Evolutionary conservation across 306 rosid species (phyloP).

Genomic region (Sechiopsis laciniata): DNA sequence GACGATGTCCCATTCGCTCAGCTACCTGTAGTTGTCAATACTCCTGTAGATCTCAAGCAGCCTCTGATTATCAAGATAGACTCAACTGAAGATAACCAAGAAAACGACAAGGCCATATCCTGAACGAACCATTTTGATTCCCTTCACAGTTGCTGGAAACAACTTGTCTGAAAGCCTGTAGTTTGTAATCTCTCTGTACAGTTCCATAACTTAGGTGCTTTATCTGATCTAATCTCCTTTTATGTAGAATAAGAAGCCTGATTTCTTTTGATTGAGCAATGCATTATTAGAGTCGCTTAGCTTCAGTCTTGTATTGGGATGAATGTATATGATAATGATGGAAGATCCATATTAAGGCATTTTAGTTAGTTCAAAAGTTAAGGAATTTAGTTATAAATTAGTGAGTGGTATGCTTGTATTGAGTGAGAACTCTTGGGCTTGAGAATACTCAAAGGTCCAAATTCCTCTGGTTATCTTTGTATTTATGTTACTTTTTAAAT

Average conservation of each 20-base stretch:
- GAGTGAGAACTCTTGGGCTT: no score
- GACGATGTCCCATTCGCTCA: slow-evolving; percentile 34
- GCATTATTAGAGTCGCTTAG: slow-evolving; percentile 9
- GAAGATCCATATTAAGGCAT: no score
- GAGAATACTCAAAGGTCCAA: no score
- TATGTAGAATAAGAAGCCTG: background rate
- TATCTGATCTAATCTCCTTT: background rate
- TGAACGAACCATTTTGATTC: slow-evolving; percentile 3
- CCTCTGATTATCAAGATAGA: slow-evolving; percentile 69
- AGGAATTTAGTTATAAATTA: no score
- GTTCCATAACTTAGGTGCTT: slow-evolving; percentile 3
- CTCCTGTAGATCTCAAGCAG: slow-evolving; percentile 46
- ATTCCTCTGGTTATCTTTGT: no score
- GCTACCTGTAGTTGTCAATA: slow-evolving; percentile 35
- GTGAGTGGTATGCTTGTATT: no score
- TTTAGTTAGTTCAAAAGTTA: no score
- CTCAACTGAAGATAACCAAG: slow-evolving; percentile 29
- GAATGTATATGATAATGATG: background rate
- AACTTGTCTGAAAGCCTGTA: background rate
- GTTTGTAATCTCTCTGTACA: slow-evolving; percentile 18
- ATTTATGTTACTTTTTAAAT: no score
- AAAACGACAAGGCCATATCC: slow-evolving; percentile 25
- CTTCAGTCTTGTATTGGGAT: background rate
- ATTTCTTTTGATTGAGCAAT: background rate
- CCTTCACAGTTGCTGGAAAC: background rate